Base-by-base conservation (phyloP, 768 basidiomycete genomes). In the Mrakia gelida region DNA sequence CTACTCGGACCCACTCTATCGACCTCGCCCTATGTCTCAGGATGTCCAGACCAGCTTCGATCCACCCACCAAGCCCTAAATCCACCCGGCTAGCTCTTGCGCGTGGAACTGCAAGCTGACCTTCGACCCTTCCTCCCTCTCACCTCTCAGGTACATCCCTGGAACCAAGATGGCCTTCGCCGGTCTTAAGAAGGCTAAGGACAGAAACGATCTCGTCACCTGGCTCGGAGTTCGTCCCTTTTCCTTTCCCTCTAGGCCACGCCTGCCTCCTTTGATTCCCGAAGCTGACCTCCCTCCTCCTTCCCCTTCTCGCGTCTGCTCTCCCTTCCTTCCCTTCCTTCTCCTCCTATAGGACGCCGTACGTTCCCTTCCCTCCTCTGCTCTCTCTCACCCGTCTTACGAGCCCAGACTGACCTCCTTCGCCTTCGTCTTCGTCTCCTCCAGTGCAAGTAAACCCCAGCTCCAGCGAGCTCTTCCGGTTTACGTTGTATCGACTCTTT, bases 161-260 rank as follows among this genome's bases (percentile, higher is more conserved):
- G 95, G 95, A 70, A 97, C 95, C 72, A 97, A 96, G 88, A 98
- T 98, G 95, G 95, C 95, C 77, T 98, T 97, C 82, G 94, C 95
- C 81, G 96, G 96, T 82, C 86, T 98, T 84, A 98, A 72, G 70
- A 67, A 73, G 73, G 68, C 76, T 41, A 94, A 95, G 89, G 95
- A 98, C 85, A 91, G 95, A 87, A 92, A 90, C 84, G 95, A 98
- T 87, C 90, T 98, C 82, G 89, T 98, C 83, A 90, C 94, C 78
- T 90, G 88, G 84, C 87, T 95, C 82, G 92, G 18, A 28, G 59
- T 59, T 4, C 4, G 59, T 59, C n/a, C n/a, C 26, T 8, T 8
- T 59, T 28, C n/a, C 9, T 11, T 6, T 59, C 11, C 28, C 59
- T 13, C 7, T 59, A 6, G 2, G 3, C 15, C 59, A n/a, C n/a